Evolutionary conservation across 2,329 filamentous ascomycete genomes (phyloP), one percentile per base, ranked within the genome.

Genomic region (Alternaria angustiovoidea): DNA sequence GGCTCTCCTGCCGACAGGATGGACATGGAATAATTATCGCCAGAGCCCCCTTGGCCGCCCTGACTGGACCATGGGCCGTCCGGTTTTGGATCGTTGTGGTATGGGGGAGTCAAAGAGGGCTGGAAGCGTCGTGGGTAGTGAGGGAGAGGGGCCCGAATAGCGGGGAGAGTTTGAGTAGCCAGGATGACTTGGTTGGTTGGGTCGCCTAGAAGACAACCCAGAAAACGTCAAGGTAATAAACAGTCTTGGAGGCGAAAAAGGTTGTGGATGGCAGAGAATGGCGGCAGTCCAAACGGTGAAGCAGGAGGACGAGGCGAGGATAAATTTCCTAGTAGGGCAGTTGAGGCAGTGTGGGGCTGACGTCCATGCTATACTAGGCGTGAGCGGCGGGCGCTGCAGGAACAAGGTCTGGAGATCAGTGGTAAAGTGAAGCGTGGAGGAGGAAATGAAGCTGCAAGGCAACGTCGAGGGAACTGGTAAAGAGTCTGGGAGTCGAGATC

Each of bases 101-200:
- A 74, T 32, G 72, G 71, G 12, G 74, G 73, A 59, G 75, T 77
- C 57, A 77, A 65, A 18, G 72, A 72, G 9, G 66, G 59, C 46
- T 69, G 69, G 42, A 70, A 69, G n/a, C 63, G 69, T 54, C 67
- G 65, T 41, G 70, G 64, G 61, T 74, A 79, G 64, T 70, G 75
- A 73, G 65, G 62, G 71, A 76, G 72, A 53, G 71, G 64, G 59
- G 70, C 66, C 57, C 69, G 71, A 52, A 78, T 58, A 54, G 75
- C 71, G 66, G 76, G 75, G 61, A 78, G 72, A 28, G 72, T 72
- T 71, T 77, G 75, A 57, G 77, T 70, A 74, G 77, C 77, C 77
- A 79, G 73, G 49, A 61, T 78, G 77, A 75, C 67, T 51, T 43
- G 26, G 47, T 63, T 22, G 34, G 49, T 52, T 62, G 70, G 70